phyloP scores from a whole-genome alignment of 75 land plant species.

The Pinus tabuliformis region DNA sequence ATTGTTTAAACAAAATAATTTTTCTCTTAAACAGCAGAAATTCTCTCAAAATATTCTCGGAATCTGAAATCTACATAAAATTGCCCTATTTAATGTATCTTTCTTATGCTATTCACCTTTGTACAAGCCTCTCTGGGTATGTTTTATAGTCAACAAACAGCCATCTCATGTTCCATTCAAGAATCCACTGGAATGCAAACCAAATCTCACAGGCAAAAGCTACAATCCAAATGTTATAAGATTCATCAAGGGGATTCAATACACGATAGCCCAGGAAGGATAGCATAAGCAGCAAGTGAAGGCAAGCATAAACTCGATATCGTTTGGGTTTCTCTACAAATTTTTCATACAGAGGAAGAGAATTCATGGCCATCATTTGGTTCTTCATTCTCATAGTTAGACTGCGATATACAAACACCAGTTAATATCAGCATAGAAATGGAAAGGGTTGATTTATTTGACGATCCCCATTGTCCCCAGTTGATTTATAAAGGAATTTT shows the following conservation, averaged over 20 bases:
- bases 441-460: too few relatives aligned
- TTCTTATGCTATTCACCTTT: background rate
- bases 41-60: too few relatives aligned
- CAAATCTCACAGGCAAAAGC: constrained; percentile 1
- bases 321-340: background rate
- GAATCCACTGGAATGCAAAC: background rate
- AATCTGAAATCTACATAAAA: too few relatives aligned
- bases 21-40: too few relatives aligned
- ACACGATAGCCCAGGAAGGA: background rate
- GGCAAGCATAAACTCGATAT: background rate
- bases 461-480: too few relatives aligned
- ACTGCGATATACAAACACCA: too few relatives aligned
- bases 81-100: too few relatives aligned
- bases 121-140: background rate
- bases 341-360: constrained; percentile 10
- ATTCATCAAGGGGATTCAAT: background rate
- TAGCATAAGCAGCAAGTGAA: background rate
- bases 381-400: too few relatives aligned
- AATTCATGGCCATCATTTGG: background rate
- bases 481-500: too few relatives aligned
- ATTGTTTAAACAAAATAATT: too few relatives aligned
- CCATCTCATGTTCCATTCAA: background rate
- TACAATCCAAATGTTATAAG: background rate
- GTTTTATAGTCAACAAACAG: background rate
- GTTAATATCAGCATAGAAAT: too few relatives aligned